Evolutionary conservation across 805 yeast species (phyloP).

Genomic region (Starmerella kuoi): DNA sequence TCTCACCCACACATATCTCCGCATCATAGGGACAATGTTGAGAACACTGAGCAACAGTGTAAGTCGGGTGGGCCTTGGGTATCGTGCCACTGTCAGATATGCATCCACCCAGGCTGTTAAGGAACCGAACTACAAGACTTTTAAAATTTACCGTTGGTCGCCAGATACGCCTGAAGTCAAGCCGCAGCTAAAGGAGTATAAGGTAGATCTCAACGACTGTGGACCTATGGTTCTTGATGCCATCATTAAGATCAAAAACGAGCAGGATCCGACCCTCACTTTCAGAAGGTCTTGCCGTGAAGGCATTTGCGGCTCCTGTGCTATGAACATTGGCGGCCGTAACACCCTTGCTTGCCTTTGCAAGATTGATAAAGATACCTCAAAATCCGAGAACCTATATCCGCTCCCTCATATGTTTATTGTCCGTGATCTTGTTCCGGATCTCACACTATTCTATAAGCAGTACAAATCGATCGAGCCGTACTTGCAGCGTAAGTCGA

Average conservation of each 20-base stretch:
- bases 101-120: constrained; percentile 31
- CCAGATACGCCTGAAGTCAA: constrained; percentile 91
- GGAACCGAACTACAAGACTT: constrained; percentile 53
- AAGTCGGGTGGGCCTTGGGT: constrained; percentile 1
- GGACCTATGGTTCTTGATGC: constrained; percentile 99
- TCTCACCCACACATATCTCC: constrained; percentile 1
- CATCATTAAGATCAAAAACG: constrained; percentile 84
- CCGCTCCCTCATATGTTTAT: constrained; percentile 98
- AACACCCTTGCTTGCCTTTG: constrained; percentile 96
- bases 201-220: constrained; percentile 76
- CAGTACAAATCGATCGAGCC: constrained; percentile 98
- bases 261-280: constrained; percentile 89
- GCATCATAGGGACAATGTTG: background rate
- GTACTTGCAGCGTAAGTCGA: constrained; percentile 68
- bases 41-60: background rate
- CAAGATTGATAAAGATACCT: constrained; percentile 69
- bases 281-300: constrained; percentile 98
- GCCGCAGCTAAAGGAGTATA: constrained; percentile 74
- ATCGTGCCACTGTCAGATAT: constrained; percentile 3
- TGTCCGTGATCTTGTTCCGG: constrained; percentile 94
- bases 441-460: constrained; percentile 92
- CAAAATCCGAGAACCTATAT: constrained; percentile 73
- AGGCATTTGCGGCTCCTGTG: constrained; percentile 99
- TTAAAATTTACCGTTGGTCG: constrained; percentile 94
- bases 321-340: constrained; percentile 97